Conservation (phyloP, 2,329 filamentous ascomycete species). For the Aspergillus sp. region DNA sequence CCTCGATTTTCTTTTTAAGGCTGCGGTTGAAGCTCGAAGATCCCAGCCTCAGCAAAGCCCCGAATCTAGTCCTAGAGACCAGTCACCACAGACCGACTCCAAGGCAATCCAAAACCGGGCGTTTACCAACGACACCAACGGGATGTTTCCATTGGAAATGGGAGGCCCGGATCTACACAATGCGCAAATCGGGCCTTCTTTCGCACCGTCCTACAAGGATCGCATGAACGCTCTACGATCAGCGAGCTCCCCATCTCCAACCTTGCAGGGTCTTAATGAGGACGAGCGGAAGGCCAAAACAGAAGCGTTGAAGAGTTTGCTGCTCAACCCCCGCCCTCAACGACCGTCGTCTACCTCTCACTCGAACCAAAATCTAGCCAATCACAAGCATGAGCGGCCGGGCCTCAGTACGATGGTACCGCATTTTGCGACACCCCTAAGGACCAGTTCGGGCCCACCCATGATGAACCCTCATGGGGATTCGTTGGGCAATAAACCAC, state of each 20-base stretch:
- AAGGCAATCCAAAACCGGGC: conserved; percentile 42
- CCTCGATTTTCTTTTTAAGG: conserved; percentile 86
- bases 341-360: conserved; percentile 34
- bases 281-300: conserved; percentile 44
- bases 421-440: conserved; percentile 32
- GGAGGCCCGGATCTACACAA: conserved; percentile 57
- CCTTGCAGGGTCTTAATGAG: conserved; percentile 32
- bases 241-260: conserved; percentile 32
- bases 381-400: conserved; percentile 18
- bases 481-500: conserved; percentile 17
- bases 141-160: conserved; percentile 68
- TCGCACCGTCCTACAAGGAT: conserved; percentile 59
- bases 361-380: conserved; percentile 21
- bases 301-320: conserved; percentile 45
- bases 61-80: conserved; percentile 42
- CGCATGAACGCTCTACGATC: conserved; percentile 46
- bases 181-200: conserved; percentile 62
- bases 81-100: conserved; percentile 51
- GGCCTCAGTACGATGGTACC: conserved; percentile 22
- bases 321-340: conserved; percentile 44
- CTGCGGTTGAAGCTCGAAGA: conserved; percentile 67
- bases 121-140: conserved; percentile 50
- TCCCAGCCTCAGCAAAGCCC: conserved; percentile 52
- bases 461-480: conserved; percentile 21
- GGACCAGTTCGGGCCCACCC: conserved; percentile 36